Conservation (phyloP, 1,139 yeast species). For the Geotrichum carabidarum region DNA sequence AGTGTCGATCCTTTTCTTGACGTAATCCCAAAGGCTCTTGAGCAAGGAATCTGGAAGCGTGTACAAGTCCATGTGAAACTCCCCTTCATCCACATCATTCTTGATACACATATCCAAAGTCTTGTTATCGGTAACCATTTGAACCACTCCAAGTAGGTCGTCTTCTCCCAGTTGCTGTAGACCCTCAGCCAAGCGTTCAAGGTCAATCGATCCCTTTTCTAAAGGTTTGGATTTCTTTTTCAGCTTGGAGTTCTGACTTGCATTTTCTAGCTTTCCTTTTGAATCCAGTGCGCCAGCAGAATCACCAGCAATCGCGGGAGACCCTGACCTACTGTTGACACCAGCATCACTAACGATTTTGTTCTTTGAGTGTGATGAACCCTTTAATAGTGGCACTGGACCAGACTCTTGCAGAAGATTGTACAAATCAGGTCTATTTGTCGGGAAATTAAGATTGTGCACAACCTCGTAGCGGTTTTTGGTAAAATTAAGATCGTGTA, state of each 20-base stretch:
- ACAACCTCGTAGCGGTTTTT: constrained; percentile 73
- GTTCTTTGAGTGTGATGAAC: constrained; percentile 30
- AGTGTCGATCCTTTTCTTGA: constrained; percentile 48
- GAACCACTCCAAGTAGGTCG: constrained; percentile 89
- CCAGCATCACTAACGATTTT: constrained; percentile 39
- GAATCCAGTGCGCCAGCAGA: constrained; percentile 32
- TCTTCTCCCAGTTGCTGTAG: constrained; percentile 85
- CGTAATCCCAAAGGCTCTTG: constrained; percentile 93
- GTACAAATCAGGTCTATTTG: constrained; percentile 67
- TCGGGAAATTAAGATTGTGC: constrained; percentile 70
- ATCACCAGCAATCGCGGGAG: constrained; percentile 23
- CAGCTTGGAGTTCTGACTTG: constrained; percentile 29
- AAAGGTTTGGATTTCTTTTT: constrained; percentile 59
- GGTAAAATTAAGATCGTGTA: constrained; percentile 83
- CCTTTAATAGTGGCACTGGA: constrained; percentile 53
- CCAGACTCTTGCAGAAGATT: constrained; percentile 77
- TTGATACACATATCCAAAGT: constrained; percentile 94
- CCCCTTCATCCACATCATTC: constrained; percentile 95
- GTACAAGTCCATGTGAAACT: constrained; percentile 91
- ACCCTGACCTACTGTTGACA: constrained; percentile 23
- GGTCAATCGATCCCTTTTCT: constrained; percentile 56
- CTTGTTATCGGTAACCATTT: constrained; percentile 94
- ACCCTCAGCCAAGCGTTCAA: constrained; percentile 86
- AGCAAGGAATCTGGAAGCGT: constrained; percentile 89
- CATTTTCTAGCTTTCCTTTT: constrained; percentile 41